A percentile compares a stretch with the other conserved stretches of the same genome.
Conservation (phyloP, 1,284 basidiomycete genomes). For the Schizophyllum commune region DNA sequence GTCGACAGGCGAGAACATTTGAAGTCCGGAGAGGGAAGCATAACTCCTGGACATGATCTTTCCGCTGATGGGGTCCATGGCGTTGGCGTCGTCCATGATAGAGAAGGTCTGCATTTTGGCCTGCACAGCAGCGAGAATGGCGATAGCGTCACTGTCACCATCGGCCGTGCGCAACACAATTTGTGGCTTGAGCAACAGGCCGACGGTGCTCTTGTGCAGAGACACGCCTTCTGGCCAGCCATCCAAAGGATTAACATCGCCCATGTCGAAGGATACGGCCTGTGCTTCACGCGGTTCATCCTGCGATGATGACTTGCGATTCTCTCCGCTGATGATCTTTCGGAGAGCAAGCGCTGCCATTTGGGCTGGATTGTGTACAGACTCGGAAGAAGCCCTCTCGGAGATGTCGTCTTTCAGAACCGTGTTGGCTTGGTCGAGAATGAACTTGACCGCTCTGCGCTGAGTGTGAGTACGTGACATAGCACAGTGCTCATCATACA, state of each 20-base stretch:
- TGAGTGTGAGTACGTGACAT: conserved; percentile 3
- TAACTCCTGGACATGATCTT: conserved; percentile 84
- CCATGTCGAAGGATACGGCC: conserved; percentile 15
- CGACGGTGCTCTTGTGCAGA: conserved; percentile 66
- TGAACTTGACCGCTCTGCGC: conserved; percentile 75
- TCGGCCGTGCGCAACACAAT: conserved; percentile 69
- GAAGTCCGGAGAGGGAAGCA: conserved; percentile 70
- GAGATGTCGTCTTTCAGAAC: conserved; percentile 25
- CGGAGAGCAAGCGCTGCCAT: conserved; percentile 55
- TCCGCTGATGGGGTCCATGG: conserved; percentile 81
- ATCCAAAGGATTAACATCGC: conserved; percentile 46
- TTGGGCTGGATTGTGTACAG: conserved; percentile 40
- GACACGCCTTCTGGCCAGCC: conserved; percentile 69
- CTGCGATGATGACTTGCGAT: conserved; percentile 38
- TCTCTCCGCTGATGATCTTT: conserved; percentile 50
- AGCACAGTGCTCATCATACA: conserved; percentile 16
- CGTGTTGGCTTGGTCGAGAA: conserved; percentile 68
- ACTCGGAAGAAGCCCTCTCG: conserved; percentile 24
- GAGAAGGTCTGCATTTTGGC: conserved; percentile 77
- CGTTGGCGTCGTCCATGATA: conserved; percentile 75
- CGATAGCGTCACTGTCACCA: conserved; percentile 51
- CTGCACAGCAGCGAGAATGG: conserved; percentile 79
- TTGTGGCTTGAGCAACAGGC: conserved; percentile 87
- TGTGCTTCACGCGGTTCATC: conserved; percentile 19
- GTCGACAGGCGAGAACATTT: conserved; percentile 77